Conservation (phyloP, 2,329 filamentous ascomycete genomes). For the Geosmithia flava region DNA sequence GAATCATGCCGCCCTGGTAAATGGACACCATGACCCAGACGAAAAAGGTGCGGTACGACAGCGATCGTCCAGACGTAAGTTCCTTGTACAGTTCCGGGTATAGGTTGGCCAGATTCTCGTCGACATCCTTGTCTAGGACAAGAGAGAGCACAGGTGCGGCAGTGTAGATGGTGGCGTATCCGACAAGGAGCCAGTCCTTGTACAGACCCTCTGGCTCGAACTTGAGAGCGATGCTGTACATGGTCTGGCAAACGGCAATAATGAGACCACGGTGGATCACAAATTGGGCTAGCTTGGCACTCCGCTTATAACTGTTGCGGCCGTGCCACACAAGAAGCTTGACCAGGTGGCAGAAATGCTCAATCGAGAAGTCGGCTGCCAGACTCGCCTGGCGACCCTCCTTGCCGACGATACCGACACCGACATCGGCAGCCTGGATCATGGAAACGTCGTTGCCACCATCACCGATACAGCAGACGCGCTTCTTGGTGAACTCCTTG, state of each 20-base stretch:
- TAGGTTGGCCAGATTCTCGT: constrained; percentile 83
- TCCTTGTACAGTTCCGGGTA: constrained; percentile 98
- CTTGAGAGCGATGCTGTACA: constrained; percentile 86
- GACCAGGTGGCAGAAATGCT: constrained; percentile 87
- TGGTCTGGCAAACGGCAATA: constrained; percentile 90
- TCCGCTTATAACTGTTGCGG: constrained; percentile 91
- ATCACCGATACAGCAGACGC: constrained; percentile 94
- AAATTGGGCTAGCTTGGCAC: constrained; percentile 91
- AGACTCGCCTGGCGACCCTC: constrained; percentile 91
- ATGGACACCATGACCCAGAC: constrained; percentile 91
- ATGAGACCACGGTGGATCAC: constrained; percentile 96
- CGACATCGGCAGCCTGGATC: constrained; percentile 97
- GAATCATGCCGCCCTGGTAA: constrained; percentile 91
- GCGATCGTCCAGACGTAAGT: constrained; percentile 73
- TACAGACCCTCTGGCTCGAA: constrained; percentile 94
- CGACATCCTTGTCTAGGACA: constrained; percentile 88
- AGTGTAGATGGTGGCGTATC: constrained; percentile 93
- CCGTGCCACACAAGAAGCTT: constrained; percentile 99
- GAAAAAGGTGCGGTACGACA: constrained; percentile 92
- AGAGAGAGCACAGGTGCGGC: constrained; percentile 87
- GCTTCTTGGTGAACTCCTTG: constrained; percentile 81
- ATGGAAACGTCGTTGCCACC: constrained; percentile 98
- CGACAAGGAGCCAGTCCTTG: constrained; percentile 92
- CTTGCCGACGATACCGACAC: constrained; percentile 95
- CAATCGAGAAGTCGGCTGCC: constrained; percentile 92